Percentiles rank a stretch among this genome's conserved stretches.
Conservation (phyloP, 345 rosid species). For the Nasturtium officinale region DNA sequence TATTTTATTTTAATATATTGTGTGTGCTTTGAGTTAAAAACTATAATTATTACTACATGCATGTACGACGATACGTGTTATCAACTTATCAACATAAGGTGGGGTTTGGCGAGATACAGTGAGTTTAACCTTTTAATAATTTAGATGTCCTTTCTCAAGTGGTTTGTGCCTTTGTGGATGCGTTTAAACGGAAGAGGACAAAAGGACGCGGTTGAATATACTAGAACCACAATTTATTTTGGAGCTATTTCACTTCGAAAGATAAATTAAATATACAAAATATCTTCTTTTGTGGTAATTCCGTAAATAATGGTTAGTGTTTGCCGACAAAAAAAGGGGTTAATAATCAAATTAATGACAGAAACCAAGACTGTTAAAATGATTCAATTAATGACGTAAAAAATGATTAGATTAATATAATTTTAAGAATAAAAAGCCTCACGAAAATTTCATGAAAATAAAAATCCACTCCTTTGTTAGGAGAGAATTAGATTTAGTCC, state of each 20-base stretch:
- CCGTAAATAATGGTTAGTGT: not conserved
- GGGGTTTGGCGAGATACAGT: not conserved
- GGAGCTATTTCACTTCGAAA: not conserved
- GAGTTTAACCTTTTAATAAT: not conserved
- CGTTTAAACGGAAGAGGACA: not conserved
- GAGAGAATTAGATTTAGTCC: not conserved
- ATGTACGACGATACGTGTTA: slow-evolving; percentile 24
- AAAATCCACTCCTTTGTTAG: not conserved
- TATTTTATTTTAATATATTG: not conserved
- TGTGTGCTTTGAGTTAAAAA: not conserved
- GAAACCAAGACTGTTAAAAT: not conserved
- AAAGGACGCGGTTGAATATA: not conserved
- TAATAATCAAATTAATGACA: not conserved
- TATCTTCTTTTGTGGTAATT: not conserved
- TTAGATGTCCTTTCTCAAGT: not conserved
- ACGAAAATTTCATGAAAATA: not conserved
- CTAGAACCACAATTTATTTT: not conserved
- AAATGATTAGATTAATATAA: not conserved
- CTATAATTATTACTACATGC: slow-evolving; percentile 8
- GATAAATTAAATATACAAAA: not conserved
- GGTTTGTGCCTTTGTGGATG: not conserved
- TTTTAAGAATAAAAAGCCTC: not conserved
- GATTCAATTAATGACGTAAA: not conserved
- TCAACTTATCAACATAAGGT: not conserved
- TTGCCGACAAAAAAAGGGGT: not conserved